phyloP scores from a whole-genome alignment of 495 filamentous ascomycete species.

The Thermothielavioides terrestris region DNA sequence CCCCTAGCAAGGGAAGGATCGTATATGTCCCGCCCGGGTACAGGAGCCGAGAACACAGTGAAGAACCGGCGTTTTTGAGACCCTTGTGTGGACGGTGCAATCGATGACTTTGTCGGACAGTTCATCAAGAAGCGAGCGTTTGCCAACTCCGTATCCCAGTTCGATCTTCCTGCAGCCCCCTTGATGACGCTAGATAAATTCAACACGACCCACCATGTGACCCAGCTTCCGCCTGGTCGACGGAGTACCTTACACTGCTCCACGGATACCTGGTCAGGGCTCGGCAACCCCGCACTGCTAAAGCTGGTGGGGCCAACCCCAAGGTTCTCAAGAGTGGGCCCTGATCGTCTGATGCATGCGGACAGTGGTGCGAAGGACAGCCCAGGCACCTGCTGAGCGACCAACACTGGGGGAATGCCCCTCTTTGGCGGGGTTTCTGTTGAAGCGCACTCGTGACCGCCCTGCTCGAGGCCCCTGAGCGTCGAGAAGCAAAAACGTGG shows the following conservation, averaged over 20 bases:
- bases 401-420: slow-evolving; percentile 1
- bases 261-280: slow-evolving; percentile 14
- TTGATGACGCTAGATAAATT: slow-evolving; percentile 5
- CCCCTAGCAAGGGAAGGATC: too few relatives aligned
- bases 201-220: slow-evolving; percentile 8
- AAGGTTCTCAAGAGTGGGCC: slow-evolving; percentile 1
- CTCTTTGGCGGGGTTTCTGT: slow-evolving; percentile 16
- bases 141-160: not conserved
- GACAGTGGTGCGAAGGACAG: too few relatives aligned
- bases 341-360: slow-evolving; percentile 16
- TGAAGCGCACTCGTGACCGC: slow-evolving; percentile 19
- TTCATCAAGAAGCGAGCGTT: too few relatives aligned
- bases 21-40: too few relatives aligned
- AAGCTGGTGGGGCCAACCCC: slow-evolving; percentile 6
- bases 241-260: too few relatives aligned
- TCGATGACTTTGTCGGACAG: too few relatives aligned
- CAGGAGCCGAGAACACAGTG: not conserved
- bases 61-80: too few relatives aligned
- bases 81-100: too few relatives aligned
- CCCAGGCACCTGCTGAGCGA: not conserved
- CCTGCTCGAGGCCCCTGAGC: slow-evolving; percentile 2
- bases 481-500: slow-evolving; percentile 11
- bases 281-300: slow-evolving; percentile 11
- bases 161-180: not conserved
- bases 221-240: slow-evolving; percentile 3